phyloP scores from a whole-genome alignment of 1,284 basidiomycete genomes.

The Melanopsichium pennsylvanicum region DNA sequence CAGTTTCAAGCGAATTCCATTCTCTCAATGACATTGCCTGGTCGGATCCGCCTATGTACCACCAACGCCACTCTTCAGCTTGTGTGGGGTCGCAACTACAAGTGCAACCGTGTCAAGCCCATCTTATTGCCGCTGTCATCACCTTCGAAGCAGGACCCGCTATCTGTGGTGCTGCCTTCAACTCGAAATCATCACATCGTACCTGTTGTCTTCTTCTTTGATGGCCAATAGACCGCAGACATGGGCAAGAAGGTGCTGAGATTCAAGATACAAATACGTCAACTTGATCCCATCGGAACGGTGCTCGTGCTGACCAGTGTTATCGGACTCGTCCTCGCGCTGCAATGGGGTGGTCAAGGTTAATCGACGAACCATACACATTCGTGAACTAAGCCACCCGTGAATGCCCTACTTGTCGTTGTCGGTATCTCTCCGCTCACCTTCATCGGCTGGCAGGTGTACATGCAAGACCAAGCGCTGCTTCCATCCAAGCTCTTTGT shows the following conservation, averaged over 20 bases:
- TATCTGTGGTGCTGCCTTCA: conserved; percentile 70
- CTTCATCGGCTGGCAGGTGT: conserved; percentile 23
- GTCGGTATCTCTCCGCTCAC: conserved; percentile 7
- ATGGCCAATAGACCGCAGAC: conserved; percentile 11
- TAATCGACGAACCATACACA: neutral
- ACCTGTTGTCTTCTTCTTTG: conserved; percentile 19
- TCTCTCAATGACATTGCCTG: conserved; percentile 68
- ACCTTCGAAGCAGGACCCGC: conserved; percentile 70
- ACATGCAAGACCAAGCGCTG: conserved; percentile 9
- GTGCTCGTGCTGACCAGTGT: conserved; percentile 67
- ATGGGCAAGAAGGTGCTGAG: conserved; percentile 9
- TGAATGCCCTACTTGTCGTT: conserved; percentile 17
- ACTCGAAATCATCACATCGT: conserved; percentile 69
- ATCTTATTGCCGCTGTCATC: conserved; percentile 68
- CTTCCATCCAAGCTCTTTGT: conserved; percentile 13
- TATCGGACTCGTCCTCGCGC: conserved; percentile 10
- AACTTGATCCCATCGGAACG: conserved; percentile 41
- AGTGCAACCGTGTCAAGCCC: conserved; percentile 68
- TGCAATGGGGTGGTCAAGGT: conserved; percentile 21
- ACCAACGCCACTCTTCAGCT: conserved; percentile 54
- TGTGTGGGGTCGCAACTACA: conserved; percentile 39
- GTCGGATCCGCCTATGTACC: conserved; percentile 69
- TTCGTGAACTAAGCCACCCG: conserved; percentile 8
- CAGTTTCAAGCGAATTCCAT: conserved; percentile 68
- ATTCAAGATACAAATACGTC: conserved; percentile 8